Evolutionary conservation across 306 rosid species (phyloP).

Genomic region (Cucumis sativus): Cucumber_9930_V3 NC_026661.2:2676501-2677000

Average conservation of each 20-base stretch:
- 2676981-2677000: neutral
- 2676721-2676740: constrained; percentile 1
- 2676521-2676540: constrained; percentile 84
- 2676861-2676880: neutral
- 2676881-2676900: neutral
- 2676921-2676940: neutral
- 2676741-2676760: constrained; percentile 90
- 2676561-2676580: constrained; percentile 83
- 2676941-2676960: neutral
- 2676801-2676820: constrained; percentile 83
- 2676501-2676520: constrained; percentile 60
- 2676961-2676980: neutral
- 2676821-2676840: constrained; percentile 91
- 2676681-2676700: neutral
- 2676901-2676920: neutral
- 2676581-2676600: constrained; percentile 68
- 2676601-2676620: constrained; percentile 86
- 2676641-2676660: constrained; percentile 53
- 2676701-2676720: neutral
- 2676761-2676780: constrained; percentile 94
- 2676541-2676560: constrained; percentile 75
- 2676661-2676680: neutral
- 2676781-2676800: constrained; percentile 96
- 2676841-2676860: constrained; percentile 6
- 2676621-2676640: constrained; percentile 91